phyloP scores from a whole-genome alignment of 805 yeast species.

The Ogataea paradorogensis region DNA sequence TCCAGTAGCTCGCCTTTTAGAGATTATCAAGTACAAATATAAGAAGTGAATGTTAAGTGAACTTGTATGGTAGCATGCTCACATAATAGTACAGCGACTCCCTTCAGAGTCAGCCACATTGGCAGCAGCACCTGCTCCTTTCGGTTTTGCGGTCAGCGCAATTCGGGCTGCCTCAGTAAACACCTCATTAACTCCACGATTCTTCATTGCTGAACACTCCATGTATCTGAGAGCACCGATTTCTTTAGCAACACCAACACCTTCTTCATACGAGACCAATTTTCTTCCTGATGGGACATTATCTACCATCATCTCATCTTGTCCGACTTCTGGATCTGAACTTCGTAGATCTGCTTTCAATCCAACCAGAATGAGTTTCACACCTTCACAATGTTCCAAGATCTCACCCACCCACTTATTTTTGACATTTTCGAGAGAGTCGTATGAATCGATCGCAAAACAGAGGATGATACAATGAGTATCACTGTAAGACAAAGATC shows the following conservation, averaged over 20 bases:
- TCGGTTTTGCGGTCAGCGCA: conserved; percentile 85
- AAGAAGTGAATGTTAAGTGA: conserved; percentile 4
- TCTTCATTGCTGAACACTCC: conserved; percentile 95
- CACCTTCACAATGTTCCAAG: conserved; percentile 96
- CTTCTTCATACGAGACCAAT: conserved; percentile 87
- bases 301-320: conserved; percentile 29
- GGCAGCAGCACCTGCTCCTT: conserved; percentile 57
- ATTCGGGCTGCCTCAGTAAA: conserved; percentile 98
- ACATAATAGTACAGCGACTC: conserved; percentile 29
- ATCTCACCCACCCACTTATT: conserved; percentile 97
- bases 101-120: conserved; percentile 24
- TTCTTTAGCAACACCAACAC: conserved; percentile 85
- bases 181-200: conserved; percentile 98
- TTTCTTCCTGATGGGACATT: conserved; percentile 33
- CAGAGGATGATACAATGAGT: conserved; percentile 97
- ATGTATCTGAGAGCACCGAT: conserved; percentile 92
- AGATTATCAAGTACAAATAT: conserved; percentile 6
- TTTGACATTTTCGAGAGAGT: conserved; percentile 91
- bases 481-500: conserved; percentile 90
- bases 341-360: conserved; percentile 89
- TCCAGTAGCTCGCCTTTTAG: background rate
- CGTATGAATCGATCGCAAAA: conserved; percentile 90
- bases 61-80: conserved; percentile 4
- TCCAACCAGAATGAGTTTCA: conserved; percentile 88
- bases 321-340: conserved; percentile 41